Evolutionary conservation across 148 eudicot genomes (phyloP).

Genomic region (Rhododendron griersonianum): DNA sequence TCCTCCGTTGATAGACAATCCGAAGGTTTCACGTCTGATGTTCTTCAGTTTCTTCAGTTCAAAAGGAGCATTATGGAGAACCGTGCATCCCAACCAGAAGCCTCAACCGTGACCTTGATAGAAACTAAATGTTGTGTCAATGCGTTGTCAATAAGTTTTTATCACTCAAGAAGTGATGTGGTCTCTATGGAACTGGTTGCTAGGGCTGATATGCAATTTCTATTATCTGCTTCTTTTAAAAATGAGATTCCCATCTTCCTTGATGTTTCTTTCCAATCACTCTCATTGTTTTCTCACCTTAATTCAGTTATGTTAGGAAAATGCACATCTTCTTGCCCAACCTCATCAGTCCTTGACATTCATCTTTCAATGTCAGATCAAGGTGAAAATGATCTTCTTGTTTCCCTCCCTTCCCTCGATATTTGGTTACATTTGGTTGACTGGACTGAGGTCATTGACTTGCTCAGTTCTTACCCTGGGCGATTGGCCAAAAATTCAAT

Average conservation of each 20-base stretch:
- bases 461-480: constrained; percentile 29
- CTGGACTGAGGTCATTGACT: constrained; percentile 55
- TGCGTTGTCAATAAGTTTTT: constrained; percentile 42
- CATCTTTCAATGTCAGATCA: constrained; percentile 30
- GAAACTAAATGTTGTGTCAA: constrained; percentile 44
- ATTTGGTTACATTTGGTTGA: constrained; percentile 71
- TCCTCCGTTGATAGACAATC: constrained; percentile 49
- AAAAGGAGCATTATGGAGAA: constrained; percentile 35
- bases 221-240: constrained; percentile 44
- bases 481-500: constrained; percentile 21
- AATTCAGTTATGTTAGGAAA: constrained; percentile 49
- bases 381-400: constrained; percentile 35
- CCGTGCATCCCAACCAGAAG: constrained; percentile 22
- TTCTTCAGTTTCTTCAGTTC: constrained; percentile 47
- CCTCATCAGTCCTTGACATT: constrained; percentile 48
- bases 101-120: constrained; percentile 20
- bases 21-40: constrained; percentile 48
- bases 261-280: constrained; percentile 42
- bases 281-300: constrained; percentile 44
- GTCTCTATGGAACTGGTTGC: constrained; percentile 34
- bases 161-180: constrained; percentile 26
- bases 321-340: constrained; percentile 35
- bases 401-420: constrained; percentile 57
- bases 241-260: constrained; percentile 36
- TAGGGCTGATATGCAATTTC: constrained; percentile 51